Base-by-base conservation (phyloP, 2,329 filamentous ascomycete species). In the Cladorrhinum sp. region DNA sequence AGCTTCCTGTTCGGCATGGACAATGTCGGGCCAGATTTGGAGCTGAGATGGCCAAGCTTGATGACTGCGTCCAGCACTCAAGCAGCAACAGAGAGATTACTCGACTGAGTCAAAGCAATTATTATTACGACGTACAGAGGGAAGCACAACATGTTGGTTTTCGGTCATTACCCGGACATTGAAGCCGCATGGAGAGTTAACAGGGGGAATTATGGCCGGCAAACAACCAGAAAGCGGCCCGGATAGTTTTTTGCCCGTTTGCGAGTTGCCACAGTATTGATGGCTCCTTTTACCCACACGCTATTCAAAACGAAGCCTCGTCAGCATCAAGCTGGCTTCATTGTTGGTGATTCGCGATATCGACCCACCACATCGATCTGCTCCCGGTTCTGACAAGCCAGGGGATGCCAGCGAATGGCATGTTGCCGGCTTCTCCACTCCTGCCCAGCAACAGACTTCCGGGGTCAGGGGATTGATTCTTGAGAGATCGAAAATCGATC, bases 41-140 rank as follows among this genome's bases (percentile, higher is more conserved):
- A 55, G 42, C 51, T 57, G 33, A 48, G 46, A 28, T 53, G 23
- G 20, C 55, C 46, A 50, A 48, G 36, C 54, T 30, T 59, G 57
- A 59, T 62, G 54, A 62, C 49, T 60, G 54, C 61, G 42, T 54
- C 23, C 21, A 24, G 33, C 14, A 10, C 26, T 30, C 26, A 30
- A 30, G 10, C 26, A 5, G 26, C 26, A 30, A 30, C 26, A 36
- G 6, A 36, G 26, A 54, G 18, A 54, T 57, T 54, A 36, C 14
- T 10, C 2, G 12, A 36, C 7, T 12, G 12, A 36, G 33, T 36
- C 33, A 36, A 36, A 36, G 33, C 33, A 16, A 36, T 36, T 5
- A 10, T 36, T 16, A 36, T 36, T 36, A 3, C 33, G 12, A 36
- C 12, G 33, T 36, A 36, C 33, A 36, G 33, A 36, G 33, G 33